These are phyloP conservation scores for Mortierella sp. DNA, from an alignment of 371 early-diverging fungal species.

Conservation along the genomic window DNA sequence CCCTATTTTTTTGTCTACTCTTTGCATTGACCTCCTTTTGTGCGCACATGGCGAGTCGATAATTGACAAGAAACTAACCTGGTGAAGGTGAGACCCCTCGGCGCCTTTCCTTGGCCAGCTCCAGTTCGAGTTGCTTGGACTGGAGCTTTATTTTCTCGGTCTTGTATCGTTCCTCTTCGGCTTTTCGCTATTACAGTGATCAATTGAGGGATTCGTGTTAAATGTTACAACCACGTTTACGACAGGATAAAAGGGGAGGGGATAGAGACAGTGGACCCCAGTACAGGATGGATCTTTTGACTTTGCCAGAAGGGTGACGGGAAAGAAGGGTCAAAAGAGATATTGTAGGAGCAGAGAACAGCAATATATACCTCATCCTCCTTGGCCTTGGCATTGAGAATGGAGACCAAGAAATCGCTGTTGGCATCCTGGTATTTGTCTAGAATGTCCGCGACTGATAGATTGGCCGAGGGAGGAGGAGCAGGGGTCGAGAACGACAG, in stretches of 20 bases:
- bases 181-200: conserved; percentile 36
- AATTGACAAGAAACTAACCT: conserved; percentile 3
- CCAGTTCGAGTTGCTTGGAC: conserved; percentile 58
- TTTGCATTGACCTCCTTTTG: neutral
- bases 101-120: conserved; percentile 45
- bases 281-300: neutral
- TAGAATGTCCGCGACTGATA: conserved; percentile 46
- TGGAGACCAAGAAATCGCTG: conserved; percentile 44
- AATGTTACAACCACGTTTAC: neutral
- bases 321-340: neutral
- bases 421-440: conserved; percentile 56
- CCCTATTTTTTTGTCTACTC: neutral
- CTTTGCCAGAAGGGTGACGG: neutral
- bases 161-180: conserved; percentile 60
- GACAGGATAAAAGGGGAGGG: neutral
- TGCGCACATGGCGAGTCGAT: neutral
- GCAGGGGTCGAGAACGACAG: conserved; percentile 15
- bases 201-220: neutral
- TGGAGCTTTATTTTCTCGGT: conserved; percentile 58
- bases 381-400: conserved; percentile 53
- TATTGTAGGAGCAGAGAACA: neutral
- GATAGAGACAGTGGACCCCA: neutral
- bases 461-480: conserved; percentile 12
- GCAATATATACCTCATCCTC: conserved; percentile 47
- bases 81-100: conserved; percentile 46